Evolutionary conservation across 208 protist genomes (phyloP), one percentile per base, ranked within the genome.

Genomic region (Leishmania tropica): DNA sequence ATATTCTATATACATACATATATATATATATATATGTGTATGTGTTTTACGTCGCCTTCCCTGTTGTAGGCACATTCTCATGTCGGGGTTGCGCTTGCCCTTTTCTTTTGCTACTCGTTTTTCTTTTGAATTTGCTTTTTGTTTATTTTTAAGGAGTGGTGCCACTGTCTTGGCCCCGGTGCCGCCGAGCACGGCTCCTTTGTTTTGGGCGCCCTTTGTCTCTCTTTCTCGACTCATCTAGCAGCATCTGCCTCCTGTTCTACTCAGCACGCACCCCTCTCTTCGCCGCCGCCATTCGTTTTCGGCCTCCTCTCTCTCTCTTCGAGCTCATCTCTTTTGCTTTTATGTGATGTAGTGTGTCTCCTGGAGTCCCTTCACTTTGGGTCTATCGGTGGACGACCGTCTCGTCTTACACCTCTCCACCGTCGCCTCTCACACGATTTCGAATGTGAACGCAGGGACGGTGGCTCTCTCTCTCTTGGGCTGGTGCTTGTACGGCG

Each of bases 41-140:
- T 11, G 8, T 48, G 13, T 48, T 10, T 13, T 48, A 11, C 0
- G 45, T 48, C 8, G 62, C n/a, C 28, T 60, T 75, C 48, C 53
- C 79, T 42, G 76, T 76, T 80, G 74, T n/a, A 8, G 21, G 54
- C 24, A 15, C 54, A n/a, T 58, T 58, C 7, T 58, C 71, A 67
- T 47, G 10, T 8, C 45, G 45, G 45, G 10, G 17, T 71, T 72
- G 37, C 19, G 31, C 24, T 67, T 81, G 35, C 35, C 45, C 65
- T 77, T 79, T 83, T 45, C 75, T 81, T 64, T 82, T 72, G 45
- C 45, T 8, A 1, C 45, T 48, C 45, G 45, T 10, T 1, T 48
- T 8, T 48, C 45, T 48, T 48, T 10, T 48, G 45, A 11, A 48
- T 48, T 48, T 13, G 45, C 8, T 11, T 8, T 48, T 8, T 48